Evolutionary conservation across 2,329 filamentous ascomycete genomes (phyloP).

Genomic region (Ceratocystis destructans): DNA sequence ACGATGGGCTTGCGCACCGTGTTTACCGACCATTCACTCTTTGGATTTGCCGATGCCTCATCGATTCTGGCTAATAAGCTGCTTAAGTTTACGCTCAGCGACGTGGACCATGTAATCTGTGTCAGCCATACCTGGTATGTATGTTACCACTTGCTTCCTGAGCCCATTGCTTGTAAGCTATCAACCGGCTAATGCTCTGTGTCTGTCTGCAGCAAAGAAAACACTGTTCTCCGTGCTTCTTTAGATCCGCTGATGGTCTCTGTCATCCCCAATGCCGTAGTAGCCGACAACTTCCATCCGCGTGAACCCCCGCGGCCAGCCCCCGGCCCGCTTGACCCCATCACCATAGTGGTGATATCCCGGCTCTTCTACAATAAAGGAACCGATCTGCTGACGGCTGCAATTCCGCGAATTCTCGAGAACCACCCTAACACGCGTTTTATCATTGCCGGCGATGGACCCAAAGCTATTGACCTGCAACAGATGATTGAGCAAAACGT

Average conservation of each 20-base stretch:
- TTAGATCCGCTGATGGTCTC: slow-evolving; percentile 95
- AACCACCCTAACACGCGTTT: slow-evolving; percentile 88
- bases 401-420: slow-evolving; percentile 82
- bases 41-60: slow-evolving; percentile 90
- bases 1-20: slow-evolving; percentile 95
- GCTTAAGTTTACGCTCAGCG: slow-evolving; percentile 87
- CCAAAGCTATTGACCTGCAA: slow-evolving; percentile 93
- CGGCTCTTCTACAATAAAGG: slow-evolving; percentile 98
- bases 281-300: slow-evolving; percentile 88
- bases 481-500: slow-evolving; percentile 96
- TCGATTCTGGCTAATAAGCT: slow-evolving; percentile 97
- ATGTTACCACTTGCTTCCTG: neutral
- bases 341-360: slow-evolving; percentile 94
- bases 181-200: neutral
- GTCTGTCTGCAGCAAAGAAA: slow-evolving; percentile 63
- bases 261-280: slow-evolving; percentile 87
- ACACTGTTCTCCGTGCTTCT: slow-evolving; percentile 86
- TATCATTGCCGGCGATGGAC: slow-evolving; percentile 88
- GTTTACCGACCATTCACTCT: slow-evolving; percentile 93
- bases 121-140: slow-evolving; percentile 90
- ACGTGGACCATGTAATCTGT: slow-evolving; percentile 96
- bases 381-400: slow-evolving; percentile 89
- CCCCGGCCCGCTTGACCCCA: slow-evolving; percentile 68
- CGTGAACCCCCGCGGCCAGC: slow-evolving; percentile 45
- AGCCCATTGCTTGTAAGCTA: neutral